Conservation (phyloP, 2,329 filamentous ascomycete genomes). For the Penicillium verrucosum region DNA sequence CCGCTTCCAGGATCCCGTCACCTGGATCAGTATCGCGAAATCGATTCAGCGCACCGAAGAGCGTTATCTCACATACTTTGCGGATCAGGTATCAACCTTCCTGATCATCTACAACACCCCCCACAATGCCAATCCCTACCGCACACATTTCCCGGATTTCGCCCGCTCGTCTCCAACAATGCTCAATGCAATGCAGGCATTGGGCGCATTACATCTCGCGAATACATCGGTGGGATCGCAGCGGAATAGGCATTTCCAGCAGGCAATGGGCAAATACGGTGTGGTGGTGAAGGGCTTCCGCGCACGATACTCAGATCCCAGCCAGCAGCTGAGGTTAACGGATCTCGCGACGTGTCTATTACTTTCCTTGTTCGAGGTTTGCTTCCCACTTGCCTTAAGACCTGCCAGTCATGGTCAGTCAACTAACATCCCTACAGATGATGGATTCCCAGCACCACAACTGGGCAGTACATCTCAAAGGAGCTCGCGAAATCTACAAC, state of each 20-base stretch:
- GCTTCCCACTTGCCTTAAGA: background rate
- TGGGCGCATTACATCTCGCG: slow-evolving; percentile 43
- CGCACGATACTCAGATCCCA: slow-evolving; percentile 25
- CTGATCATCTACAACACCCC: slow-evolving; percentile 38
- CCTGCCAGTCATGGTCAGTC: background rate
- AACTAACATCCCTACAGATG: slow-evolving; percentile 26
- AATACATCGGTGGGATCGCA: slow-evolving; percentile 34
- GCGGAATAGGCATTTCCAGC: slow-evolving; percentile 35
- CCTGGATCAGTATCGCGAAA: slow-evolving; percentile 17
- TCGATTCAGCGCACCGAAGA: slow-evolving; percentile 26
- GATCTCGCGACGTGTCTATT: slow-evolving; percentile 38
- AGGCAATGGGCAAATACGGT: slow-evolving; percentile 40
- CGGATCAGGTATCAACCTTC: slow-evolving; percentile 34
- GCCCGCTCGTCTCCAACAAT: slow-evolving; percentile 35
- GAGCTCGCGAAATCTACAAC: slow-evolving; percentile 40
- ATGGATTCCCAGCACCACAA: slow-evolving; percentile 40
- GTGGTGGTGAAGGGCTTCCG: slow-evolving; percentile 36
- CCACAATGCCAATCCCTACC: slow-evolving; percentile 38
- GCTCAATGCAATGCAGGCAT: slow-evolving; percentile 39
- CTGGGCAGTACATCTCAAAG: slow-evolving; percentile 40
- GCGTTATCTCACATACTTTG: slow-evolving; percentile 38
- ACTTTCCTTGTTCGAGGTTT: slow-evolving; percentile 36
- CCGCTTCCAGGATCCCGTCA: slow-evolving; percentile 28
- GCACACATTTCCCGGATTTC: slow-evolving; percentile 33
- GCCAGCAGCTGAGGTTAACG: slow-evolving; percentile 25